A percentile compares a stretch with the other conserved stretches of the same genome.
Conservation (phyloP, 768 basidiomycete genomes). For the Podaxis carcinomalis region DNA sequence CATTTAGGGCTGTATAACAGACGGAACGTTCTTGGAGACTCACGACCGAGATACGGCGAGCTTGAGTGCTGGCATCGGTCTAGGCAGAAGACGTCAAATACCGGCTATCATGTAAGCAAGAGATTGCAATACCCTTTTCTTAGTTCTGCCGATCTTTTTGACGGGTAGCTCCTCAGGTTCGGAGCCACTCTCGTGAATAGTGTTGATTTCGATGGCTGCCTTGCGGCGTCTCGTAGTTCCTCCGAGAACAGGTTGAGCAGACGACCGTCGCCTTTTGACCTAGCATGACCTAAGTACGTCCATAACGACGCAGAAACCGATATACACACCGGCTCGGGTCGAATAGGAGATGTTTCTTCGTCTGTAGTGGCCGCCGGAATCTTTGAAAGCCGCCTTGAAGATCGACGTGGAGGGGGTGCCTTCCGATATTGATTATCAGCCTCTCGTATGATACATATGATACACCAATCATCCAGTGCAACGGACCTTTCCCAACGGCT, state of each 20-base stretch:
- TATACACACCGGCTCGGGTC: slow-evolving; percentile 53
- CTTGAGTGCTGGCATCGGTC: slow-evolving; percentile 46
- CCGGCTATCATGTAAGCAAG: neutral
- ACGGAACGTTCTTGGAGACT: neutral
- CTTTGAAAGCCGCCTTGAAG: slow-evolving; percentile 63
- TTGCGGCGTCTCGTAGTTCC: slow-evolving; percentile 36
- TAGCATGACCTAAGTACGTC: neutral
- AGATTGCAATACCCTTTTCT: slow-evolving; percentile 45
- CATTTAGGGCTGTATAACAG: neutral
- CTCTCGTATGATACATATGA: neutral
- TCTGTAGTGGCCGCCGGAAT: slow-evolving; percentile 32
- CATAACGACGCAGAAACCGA: neutral
- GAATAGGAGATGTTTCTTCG: slow-evolving; percentile 35
- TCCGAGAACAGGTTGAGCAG: slow-evolving; percentile 68
- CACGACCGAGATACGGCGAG: slow-evolving; percentile 45
- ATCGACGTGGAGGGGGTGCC: slow-evolving; percentile 38
- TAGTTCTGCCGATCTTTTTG: slow-evolving; percentile 57
- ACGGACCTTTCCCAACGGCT: slow-evolving; percentile 52
- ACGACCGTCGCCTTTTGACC: slow-evolving; percentile 73
- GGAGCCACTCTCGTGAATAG: slow-evolving; percentile 75
- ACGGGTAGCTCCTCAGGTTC: slow-evolving; percentile 59
- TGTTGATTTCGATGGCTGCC: slow-evolving; percentile 34
- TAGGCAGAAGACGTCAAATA: slow-evolving; percentile 18
- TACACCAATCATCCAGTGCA: neutral
- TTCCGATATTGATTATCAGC: slow-evolving; percentile 1